Evolutionary conservation across 331 rosid genomes (phyloP).

Genomic region (Malus hybrid): DNA sequence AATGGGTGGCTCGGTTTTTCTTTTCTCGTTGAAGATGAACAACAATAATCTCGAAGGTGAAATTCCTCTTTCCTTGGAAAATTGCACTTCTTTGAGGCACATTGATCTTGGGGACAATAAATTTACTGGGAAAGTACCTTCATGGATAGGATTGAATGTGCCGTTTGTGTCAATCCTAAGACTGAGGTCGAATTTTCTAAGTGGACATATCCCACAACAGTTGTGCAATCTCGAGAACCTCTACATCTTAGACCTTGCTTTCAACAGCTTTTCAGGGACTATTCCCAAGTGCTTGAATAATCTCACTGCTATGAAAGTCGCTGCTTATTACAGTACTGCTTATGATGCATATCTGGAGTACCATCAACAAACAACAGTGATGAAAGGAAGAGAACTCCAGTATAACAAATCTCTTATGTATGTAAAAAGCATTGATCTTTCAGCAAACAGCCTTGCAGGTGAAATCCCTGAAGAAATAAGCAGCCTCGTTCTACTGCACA

Average conservation of each 20-base stretch:
- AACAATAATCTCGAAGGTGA: slow-evolving; percentile 21
- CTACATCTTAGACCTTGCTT: neutral
- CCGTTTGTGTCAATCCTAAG: neutral
- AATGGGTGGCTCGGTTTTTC: neutral
- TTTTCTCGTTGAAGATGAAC: neutral
- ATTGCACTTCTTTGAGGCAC: neutral
- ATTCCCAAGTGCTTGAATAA: neutral
- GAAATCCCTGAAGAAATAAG: slow-evolving; percentile 16
- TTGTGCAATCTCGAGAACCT: neutral
- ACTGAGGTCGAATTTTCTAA: neutral
- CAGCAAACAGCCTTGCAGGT: slow-evolving; percentile 10
- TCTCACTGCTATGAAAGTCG: neutral
- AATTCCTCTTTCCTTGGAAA: slow-evolving; percentile 9
- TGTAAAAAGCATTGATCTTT: slow-evolving; percentile 7
- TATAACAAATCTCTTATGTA: neutral
- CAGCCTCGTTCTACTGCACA: neutral
- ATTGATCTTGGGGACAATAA: slow-evolving; percentile 36
- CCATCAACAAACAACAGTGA: neutral
- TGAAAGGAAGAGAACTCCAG: slow-evolving; percentile 4
- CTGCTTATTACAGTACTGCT: neutral
- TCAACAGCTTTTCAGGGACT: neutral
- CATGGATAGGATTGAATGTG: slow-evolving; percentile 8
- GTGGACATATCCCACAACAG: neutral
- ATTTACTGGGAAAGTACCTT: slow-evolving; percentile 26
- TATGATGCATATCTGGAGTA: neutral